Percentiles rank a stretch among this genome's conserved stretches.
These are phyloP conservation scores for Hypsizygus marmoreus DNA, from an alignment of 768 basidiomycete genomes.

Conservation along the genomic window DNA sequence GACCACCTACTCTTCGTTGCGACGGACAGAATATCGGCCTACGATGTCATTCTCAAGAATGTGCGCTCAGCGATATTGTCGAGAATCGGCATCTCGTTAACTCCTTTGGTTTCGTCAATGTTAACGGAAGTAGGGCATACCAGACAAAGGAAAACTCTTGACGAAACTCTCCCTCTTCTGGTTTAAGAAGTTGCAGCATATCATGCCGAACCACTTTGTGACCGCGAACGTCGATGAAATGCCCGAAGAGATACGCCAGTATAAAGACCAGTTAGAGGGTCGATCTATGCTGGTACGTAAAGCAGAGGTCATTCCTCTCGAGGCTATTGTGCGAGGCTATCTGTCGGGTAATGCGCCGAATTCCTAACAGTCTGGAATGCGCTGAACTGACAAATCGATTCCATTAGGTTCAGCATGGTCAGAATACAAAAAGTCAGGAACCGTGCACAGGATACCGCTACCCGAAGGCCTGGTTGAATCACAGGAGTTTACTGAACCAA, in stretches of 20 bases:
- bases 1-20: slow-evolving; percentile 89
- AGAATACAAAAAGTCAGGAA: slow-evolving; percentile 87
- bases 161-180: slow-evolving; percentile 93
- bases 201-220: slow-evolving; percentile 90
- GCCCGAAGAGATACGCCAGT: slow-evolving; percentile 76
- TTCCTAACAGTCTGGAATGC: not conserved
- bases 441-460: slow-evolving; percentile 83
- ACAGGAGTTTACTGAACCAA: slow-evolving; percentile 73
- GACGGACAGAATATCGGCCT: slow-evolving; percentile 94
- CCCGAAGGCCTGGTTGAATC: slow-evolving; percentile 83
- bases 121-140: slow-evolving; percentile 73
- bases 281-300: slow-evolving; percentile 90
- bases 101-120: not conserved
- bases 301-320: slow-evolving; percentile 86
- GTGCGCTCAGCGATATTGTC: slow-evolving; percentile 48
- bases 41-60: slow-evolving; percentile 92
- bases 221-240: slow-evolving; percentile 77
- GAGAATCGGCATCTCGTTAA: slow-evolving; percentile 5
- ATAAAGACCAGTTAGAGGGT: slow-evolving; percentile 77
- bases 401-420: slow-evolving; percentile 90
- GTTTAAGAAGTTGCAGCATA: slow-evolving; percentile 79
- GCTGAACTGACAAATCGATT: no score
- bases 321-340: slow-evolving; percentile 96
- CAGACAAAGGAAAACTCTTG: slow-evolving; percentile 88
- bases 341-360: slow-evolving; percentile 74